Percentiles rank a stretch among this genome's conserved stretches.
These are phyloP conservation scores for Gnetum montanum DNA, from an alignment of 75 land plant species.

Conservation along the genomic window DNA sequence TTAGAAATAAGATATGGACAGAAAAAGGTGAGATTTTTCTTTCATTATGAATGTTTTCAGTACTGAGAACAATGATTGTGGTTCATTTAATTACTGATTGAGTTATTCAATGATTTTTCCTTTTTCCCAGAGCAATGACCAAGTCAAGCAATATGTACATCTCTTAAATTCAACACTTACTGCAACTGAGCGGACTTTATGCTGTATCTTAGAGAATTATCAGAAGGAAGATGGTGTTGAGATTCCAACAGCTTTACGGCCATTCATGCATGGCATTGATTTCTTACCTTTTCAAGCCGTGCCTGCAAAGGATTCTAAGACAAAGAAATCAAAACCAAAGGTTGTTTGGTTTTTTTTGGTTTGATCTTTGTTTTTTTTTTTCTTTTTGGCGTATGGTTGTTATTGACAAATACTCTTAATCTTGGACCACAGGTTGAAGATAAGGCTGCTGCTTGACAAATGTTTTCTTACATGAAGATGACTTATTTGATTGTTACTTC, in stretches of 20 bases:
- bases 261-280: conserved; percentile 57
- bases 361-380: too few relatives aligned
- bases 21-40: conserved; percentile 51
- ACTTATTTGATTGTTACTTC: too few relatives aligned
- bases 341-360: not conserved
- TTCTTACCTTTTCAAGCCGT: conserved; percentile 58
- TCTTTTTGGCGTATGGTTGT: too few relatives aligned
- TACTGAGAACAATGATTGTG: too few relatives aligned
- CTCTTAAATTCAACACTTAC: conserved; percentile 87
- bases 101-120: not conserved
- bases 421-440: too few relatives aligned
- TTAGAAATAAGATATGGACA: conserved; percentile 90
- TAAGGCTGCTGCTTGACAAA: too few relatives aligned
- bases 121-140: conserved; percentile 63
- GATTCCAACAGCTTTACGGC: conserved; percentile 55
- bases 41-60: not conserved
- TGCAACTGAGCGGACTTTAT: conserved; percentile 91
- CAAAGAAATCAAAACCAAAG: conserved; percentile 13
- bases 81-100: too few relatives aligned
- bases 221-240: conserved; percentile 80
- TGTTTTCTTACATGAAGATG: too few relatives aligned
- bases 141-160: conserved; percentile 76
- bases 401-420: too few relatives aligned
- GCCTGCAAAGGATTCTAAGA: conserved; percentile 20
- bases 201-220: conserved; percentile 87